phyloP scores from a whole-genome alignment of 2,329 filamentous ascomycete genomes.

The Immersiporthe knoxdaviesiana region DNA sequence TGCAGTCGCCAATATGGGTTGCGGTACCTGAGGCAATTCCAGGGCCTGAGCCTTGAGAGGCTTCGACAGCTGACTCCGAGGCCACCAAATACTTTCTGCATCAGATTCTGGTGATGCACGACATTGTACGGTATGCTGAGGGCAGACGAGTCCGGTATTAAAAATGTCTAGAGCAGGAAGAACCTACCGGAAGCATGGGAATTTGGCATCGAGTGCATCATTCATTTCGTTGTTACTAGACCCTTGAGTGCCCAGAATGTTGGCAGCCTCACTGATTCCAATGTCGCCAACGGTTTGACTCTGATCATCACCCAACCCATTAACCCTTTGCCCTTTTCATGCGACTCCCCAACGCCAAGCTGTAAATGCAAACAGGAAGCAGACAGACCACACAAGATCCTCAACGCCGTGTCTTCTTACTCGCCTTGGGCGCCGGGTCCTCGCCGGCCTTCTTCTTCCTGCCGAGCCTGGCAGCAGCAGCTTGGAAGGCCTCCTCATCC shows the following conservation, averaged over 20 bases:
- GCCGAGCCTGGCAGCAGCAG: conserved; percentile 54
- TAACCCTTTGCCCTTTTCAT: neutral
- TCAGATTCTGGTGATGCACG: neutral
- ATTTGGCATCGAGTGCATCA: neutral
- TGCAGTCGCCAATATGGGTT: no score
- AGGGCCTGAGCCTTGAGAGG: neutral
- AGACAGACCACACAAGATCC: conserved; percentile 22
- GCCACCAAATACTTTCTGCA: neutral
- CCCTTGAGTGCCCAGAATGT: neutral
- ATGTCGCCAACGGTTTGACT: neutral
- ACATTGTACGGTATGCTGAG: no score
- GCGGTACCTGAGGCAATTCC: no score
- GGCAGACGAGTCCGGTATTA: no score
- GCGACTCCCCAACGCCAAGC: conserved; percentile 22
- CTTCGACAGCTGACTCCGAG: neutral
- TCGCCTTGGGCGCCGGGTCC: conserved; percentile 23
- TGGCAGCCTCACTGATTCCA: neutral
- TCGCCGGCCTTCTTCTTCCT: conserved; percentile 37
- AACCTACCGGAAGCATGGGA: no score
- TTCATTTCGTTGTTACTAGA: neutral
- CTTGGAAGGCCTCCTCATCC: conserved; percentile 64
- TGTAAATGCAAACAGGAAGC: neutral
- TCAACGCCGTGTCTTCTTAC: conserved; percentile 31
- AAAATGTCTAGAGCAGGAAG: no score
- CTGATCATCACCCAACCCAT: neutral